Percentiles rank a stretch among this genome's conserved stretches.
These are phyloP conservation scores for Annulohypoxylon moriforme DNA, from an alignment of 495 filamentous ascomycete genomes.

Conservation along the genomic window DNA sequence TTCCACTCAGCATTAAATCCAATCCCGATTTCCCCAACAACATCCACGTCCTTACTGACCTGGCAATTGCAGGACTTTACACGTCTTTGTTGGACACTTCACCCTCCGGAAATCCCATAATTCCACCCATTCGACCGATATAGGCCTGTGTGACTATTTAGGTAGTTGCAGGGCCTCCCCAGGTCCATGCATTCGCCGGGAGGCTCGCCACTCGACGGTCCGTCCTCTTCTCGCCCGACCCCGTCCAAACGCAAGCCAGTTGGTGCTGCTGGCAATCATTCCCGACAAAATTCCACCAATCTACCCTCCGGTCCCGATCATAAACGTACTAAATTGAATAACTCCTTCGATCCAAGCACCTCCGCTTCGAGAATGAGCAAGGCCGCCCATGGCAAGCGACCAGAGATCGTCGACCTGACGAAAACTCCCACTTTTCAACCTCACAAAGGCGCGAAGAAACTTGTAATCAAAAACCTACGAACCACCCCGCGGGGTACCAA, in stretches of 20 bases:
- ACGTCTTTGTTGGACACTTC: not conserved
- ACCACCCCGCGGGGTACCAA: conserved; percentile 58
- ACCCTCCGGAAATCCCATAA: not conserved
- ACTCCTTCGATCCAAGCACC: not conserved
- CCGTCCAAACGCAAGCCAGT: conserved; percentile 45
- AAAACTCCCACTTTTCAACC: conserved; percentile 58
- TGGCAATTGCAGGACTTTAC: conserved; percentile 4
- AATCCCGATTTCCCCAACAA: not conserved
- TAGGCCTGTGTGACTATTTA: conserved; percentile 46
- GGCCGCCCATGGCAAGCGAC: conserved; percentile 52
- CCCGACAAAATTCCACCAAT: conserved; percentile 24
- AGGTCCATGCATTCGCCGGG: conserved; percentile 48
- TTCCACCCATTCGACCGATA: not conserved
- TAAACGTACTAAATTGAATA: conserved; percentile 37
- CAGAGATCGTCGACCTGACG: conserved; percentile 56
- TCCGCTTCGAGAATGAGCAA: conserved; percentile 43
- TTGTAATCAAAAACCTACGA: conserved; percentile 88
- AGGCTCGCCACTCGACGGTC: conserved; percentile 39
- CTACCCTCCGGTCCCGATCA: conserved; percentile 12
- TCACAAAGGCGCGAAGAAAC: conserved; percentile 76
- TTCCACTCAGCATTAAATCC: not conserved
- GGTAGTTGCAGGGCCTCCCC: conserved; percentile 46
- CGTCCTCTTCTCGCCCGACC: conserved; percentile 35
- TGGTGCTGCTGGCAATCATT: conserved; percentile 18
- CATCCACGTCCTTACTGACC: not conserved